Evolutionary conservation across 2,329 filamentous ascomycete species (phyloP).

Genomic region (Colletotrichum sansevieriae): DNA sequence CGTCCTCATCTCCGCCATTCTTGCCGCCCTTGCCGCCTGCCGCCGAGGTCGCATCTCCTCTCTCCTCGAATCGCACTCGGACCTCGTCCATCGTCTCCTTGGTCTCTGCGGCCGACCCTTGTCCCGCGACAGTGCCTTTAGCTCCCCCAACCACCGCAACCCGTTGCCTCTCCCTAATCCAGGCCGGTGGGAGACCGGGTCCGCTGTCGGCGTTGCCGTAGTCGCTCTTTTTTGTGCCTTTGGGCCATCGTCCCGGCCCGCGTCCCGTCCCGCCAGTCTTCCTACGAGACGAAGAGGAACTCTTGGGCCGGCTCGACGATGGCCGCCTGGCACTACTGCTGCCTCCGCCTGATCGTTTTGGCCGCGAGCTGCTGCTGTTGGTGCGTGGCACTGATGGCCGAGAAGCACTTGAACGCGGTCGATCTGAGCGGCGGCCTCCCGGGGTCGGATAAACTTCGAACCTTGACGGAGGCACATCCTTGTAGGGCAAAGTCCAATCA

Average conservation of each 20-base stretch:
- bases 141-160: constrained; percentile 15
- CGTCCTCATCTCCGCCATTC: background rate
- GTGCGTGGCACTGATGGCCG: constrained; percentile 55
- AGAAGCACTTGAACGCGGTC: constrained; percentile 57
- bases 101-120: constrained; percentile 7
- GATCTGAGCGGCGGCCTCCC: constrained; percentile 61
- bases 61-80: constrained; percentile 36
- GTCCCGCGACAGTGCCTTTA: constrained; percentile 44
- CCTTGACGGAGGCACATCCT: constrained; percentile 74
- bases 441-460: constrained; percentile 83
- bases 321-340: constrained; percentile 45
- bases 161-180: constrained; percentile 55
- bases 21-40: background rate
- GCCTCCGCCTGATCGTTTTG: constrained; percentile 53
- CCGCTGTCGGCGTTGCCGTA: constrained; percentile 76
- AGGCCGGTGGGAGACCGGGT: constrained; percentile 72
- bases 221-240: constrained; percentile 76
- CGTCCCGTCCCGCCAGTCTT: constrained; percentile 74
- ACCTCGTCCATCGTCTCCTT: constrained; percentile 41
- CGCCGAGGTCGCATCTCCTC: constrained; percentile 2
- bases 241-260: constrained; percentile 75
- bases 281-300: constrained; percentile 56
- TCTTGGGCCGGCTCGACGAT: constrained; percentile 55
- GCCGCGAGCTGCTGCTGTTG: constrained; percentile 52
- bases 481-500: constrained; percentile 63